phyloP scores from a whole-genome alignment of 164 flowering plant genomes.

The Tetracentron sinense region DNA sequence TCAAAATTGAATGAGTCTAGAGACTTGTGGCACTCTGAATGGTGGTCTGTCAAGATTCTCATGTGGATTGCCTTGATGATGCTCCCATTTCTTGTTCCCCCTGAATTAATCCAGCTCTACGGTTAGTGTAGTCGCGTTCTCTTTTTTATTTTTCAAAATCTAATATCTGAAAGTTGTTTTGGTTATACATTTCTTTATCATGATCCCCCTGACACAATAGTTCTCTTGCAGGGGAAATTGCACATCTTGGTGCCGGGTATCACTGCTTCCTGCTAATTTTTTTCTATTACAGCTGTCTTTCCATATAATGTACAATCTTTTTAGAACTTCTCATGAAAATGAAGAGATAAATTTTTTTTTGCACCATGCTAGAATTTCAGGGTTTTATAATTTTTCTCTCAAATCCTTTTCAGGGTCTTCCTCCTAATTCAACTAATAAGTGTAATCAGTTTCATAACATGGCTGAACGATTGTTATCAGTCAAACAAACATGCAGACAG shows the following conservation, averaged over 20 bases:
- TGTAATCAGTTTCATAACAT: slow-evolving; percentile 76
- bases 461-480: slow-evolving; percentile 65
- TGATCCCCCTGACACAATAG: slow-evolving; percentile 11
- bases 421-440: slow-evolving; percentile 85
- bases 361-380: too few relatives aligned
- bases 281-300: background rate
- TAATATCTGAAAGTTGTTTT: background rate
- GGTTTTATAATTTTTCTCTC: slow-evolving; percentile 4
- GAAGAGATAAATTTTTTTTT: too few relatives aligned
- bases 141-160: background rate
- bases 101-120: slow-evolving; percentile 50
- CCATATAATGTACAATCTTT: background rate
- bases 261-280: slow-evolving; percentile 5
- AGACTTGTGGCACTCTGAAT: slow-evolving; percentile 80
- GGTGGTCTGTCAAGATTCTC: slow-evolving; percentile 75
- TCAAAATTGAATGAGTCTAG: slow-evolving; percentile 49
- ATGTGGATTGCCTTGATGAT: slow-evolving; percentile 46
- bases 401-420: slow-evolving; percentile 57
- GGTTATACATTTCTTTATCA: too few relatives aligned
- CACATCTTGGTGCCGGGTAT: slow-evolving; percentile 96
- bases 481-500: slow-evolving; percentile 53
- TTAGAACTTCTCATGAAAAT: too few relatives aligned
- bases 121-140: slow-evolving; percentile 41
- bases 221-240: slow-evolving; percentile 75
- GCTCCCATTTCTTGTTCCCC: slow-evolving; percentile 60